Percentiles rank a stretch among this genome's conserved stretches.
These are phyloP conservation scores for Phytopythium cucurbitacearum DNA, from an alignment of 352 stramenopile species.

Conservation along the genomic window DNA sequence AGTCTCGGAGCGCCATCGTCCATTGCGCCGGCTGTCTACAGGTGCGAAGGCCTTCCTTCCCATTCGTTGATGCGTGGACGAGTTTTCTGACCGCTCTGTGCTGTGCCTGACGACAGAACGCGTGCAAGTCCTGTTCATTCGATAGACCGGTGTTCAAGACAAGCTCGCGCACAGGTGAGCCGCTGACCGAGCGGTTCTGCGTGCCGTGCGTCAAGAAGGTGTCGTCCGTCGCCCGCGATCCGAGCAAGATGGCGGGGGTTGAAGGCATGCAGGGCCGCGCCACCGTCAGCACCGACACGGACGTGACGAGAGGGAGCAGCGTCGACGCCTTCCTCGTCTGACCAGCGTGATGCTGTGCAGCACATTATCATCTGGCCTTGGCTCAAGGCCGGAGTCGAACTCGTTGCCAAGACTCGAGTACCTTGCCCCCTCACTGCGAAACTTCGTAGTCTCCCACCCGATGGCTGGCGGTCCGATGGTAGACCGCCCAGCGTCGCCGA, in stretches of 20 bases:
- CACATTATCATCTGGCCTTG: too few relatives aligned
- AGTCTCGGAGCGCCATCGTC: conserved; percentile 8
- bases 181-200: conserved; percentile 23
- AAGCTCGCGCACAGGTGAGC: conserved; percentile 14
- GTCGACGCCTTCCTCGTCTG: conserved; percentile 18
- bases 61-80: neutral
- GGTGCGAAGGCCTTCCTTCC: conserved; percentile 3
- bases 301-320: neutral
- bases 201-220: conserved; percentile 24
- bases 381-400: too few relatives aligned
- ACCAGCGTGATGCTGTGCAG: neutral
- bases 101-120: conserved; percentile 12
- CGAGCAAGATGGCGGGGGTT: conserved; percentile 7
- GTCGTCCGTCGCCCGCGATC: neutral
- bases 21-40: conserved; percentile 24
- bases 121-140: conserved; percentile 21
- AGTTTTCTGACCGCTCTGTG: neutral
- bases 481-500: too few relatives aligned
- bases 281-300: conserved; percentile 8
- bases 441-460: too few relatives aligned
- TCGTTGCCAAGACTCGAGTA: too few relatives aligned
- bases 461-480: too few relatives aligned
- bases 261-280: neutral
- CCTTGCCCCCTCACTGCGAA: too few relatives aligned
- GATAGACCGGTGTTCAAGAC: conserved; percentile 20